Evolutionary conservation across 2,329 filamentous ascomycete species (phyloP).

Genomic region (Fusarium poae): DNA sequence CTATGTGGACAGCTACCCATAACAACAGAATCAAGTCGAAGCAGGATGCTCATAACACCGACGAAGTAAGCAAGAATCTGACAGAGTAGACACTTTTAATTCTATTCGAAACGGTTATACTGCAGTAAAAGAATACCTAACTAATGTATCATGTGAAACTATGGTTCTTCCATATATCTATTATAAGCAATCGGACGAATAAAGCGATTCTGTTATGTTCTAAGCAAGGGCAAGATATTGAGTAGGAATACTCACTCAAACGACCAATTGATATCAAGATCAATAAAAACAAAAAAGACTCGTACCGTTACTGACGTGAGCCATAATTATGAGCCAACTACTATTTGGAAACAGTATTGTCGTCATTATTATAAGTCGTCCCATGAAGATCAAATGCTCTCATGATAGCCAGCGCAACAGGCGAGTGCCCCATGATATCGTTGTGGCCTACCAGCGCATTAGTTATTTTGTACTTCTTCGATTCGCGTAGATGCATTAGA

Average conservation of each 20-base stretch:
- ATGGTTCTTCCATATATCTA: neutral
- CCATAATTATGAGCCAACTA: neutral
- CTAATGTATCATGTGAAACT: neutral
- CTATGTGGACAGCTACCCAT: too few relatives aligned
- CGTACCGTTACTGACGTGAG: neutral
- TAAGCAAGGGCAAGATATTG: neutral
- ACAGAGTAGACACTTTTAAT: neutral
- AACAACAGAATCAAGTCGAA: neutral
- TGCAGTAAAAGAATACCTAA: neutral
- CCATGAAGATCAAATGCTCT: conserved; percentile 69
- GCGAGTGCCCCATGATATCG: conserved; percentile 73
- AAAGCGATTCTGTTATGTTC: neutral
- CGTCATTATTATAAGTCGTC: conserved; percentile 46
- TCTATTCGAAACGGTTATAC: neutral
- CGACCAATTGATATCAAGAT: neutral
- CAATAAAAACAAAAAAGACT: neutral
- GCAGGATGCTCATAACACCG: neutral
- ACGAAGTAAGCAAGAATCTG: neutral
- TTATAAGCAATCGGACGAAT: neutral
- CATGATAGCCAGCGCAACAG: conserved; percentile 73
- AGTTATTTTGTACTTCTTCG: neutral
- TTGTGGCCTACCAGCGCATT: conserved; percentile 71
- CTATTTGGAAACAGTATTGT: neutral
- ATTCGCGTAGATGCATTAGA: conserved; percentile 4
- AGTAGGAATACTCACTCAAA: neutral